phyloP scores from a whole-genome alignment of 371 early-diverging fungal genomes.

The Lichtheimia hyalospora region DNA sequence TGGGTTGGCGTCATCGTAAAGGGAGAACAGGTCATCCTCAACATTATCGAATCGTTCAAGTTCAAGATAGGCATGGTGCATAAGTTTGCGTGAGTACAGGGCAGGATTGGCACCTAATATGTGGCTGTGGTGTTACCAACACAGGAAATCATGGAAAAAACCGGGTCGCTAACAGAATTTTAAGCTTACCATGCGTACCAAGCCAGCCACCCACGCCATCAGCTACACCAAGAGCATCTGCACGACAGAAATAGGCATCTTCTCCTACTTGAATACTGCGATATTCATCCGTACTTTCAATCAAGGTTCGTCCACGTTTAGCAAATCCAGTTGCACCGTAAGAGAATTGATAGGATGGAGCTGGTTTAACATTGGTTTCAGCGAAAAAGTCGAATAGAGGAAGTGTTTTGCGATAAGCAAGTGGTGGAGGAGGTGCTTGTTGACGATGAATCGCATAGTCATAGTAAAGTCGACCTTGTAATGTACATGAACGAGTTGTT shows the following conservation, averaged over 20 bases:
- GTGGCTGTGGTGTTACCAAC: constrained; percentile 1
- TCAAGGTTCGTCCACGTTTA: constrained; percentile 53
- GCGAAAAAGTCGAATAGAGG: constrained; percentile 32
- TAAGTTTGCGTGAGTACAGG: constrained; percentile 84
- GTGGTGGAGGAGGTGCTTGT: background rate
- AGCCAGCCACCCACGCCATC: constrained; percentile 88
- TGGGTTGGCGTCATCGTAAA: constrained; percentile 78
- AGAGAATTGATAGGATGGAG: constrained; percentile 59
- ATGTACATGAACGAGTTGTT: background rate
- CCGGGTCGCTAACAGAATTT: background rate
- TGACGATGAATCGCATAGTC: constrained; percentile 15
- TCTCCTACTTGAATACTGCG: constrained; percentile 78
- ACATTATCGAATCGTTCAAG: constrained; percentile 69
- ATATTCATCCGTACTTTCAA: constrained; percentile 42
- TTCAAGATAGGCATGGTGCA: constrained; percentile 88
- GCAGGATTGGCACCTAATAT: constrained; percentile 80
- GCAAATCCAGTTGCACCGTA: constrained; percentile 78
- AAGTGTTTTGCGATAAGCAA: constrained; percentile 9
- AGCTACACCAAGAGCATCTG: constrained; percentile 80
- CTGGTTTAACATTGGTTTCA: constrained; percentile 39
- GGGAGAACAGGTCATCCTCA: constrained; percentile 44
- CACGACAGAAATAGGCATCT: constrained; percentile 76
- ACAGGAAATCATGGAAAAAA: constrained; percentile 11
- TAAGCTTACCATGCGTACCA: constrained; percentile 29
- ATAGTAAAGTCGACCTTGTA: constrained; percentile 8